Conservation (phyloP, 345 rosid species). For the Dimocarpus longan region DNA sequence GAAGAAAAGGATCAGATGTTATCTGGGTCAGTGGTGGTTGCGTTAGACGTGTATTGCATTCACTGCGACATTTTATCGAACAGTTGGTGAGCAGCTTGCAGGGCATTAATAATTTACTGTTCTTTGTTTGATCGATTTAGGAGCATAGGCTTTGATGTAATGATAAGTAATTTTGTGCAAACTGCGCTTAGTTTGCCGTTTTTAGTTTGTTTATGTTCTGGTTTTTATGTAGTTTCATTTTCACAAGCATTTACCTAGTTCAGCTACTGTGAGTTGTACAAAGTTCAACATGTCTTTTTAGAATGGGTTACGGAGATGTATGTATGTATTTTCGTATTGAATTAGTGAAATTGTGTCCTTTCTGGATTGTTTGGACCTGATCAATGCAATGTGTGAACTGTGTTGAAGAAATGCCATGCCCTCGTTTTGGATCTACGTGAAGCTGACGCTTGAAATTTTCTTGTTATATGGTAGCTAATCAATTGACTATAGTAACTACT, state of each 20-base stretch:
- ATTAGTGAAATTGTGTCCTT: not conserved
- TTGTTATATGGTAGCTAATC: not conserved
- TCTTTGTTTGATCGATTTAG: not conserved
- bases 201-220: not conserved
- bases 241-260: not conserved
- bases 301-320: no score
- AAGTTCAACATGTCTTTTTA: no score
- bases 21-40: not conserved
- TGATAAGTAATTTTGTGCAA: not conserved
- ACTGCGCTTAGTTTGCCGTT: not conserved
- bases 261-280: not conserved
- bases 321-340: not conserved
- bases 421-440: no score
- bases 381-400: not conserved
- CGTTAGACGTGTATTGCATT: not conserved
- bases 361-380: not conserved
- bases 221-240: not conserved
- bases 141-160: not conserved
- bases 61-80: slow-evolving; percentile 3
- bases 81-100: not conserved
- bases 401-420: not conserved
- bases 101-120: not conserved
- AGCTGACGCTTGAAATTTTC: not conserved
- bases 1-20: not conserved
- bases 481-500: not conserved